phyloP scores from a whole-genome alignment of 192 early-diverging fungal genomes.

The Hyaloraphidium curvatum region DNA sequence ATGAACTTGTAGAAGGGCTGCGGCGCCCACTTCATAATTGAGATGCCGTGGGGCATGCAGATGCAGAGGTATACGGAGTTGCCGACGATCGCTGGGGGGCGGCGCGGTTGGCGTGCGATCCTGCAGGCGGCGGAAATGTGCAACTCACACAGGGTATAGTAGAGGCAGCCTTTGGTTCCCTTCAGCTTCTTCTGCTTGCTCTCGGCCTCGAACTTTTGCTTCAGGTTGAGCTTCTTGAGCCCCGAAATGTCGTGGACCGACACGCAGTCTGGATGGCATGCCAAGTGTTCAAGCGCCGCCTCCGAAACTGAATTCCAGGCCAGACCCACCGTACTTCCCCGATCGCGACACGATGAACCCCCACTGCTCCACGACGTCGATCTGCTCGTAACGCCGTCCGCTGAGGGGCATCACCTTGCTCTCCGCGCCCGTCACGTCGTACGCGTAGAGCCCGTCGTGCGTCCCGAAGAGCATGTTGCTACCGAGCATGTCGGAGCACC shows the following conservation, averaged over 20 bases:
- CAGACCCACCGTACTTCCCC: conserved; percentile 9
- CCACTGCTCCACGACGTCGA: conserved; percentile 23
- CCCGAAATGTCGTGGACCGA: conserved; percentile 21
- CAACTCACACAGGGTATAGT: conserved; percentile 19
- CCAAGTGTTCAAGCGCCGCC: conserved; percentile 1
- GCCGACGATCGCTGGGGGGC: conserved; percentile 7
- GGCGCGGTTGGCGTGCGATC: not conserved
- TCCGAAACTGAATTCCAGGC: not conserved
- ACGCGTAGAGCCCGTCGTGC: conserved; percentile 30
- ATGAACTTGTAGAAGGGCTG: conserved; percentile 35
- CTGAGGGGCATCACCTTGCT: conserved; percentile 17
- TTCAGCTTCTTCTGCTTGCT: conserved; percentile 29
- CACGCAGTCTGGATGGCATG: conserved; percentile 29
- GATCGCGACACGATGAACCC: conserved; percentile 29
- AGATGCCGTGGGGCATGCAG: conserved; percentile 15
- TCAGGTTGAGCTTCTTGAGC: conserved; percentile 16
- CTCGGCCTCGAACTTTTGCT: conserved; percentile 30
- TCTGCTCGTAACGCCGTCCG: conserved; percentile 24
- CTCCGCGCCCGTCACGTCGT: conserved; percentile 14
- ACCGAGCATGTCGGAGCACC: conserved; percentile 30
- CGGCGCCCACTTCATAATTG: conserved; percentile 28
- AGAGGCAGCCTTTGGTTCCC: conserved; percentile 26
- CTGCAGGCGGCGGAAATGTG: not conserved
- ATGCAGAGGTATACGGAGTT: conserved; percentile 24
- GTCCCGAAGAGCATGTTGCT: conserved; percentile 29